These are phyloP conservation scores for Mycena kentingensis DNA, from an alignment of 768 basidiomycete genomes.

Conservation along the genomic window DNA sequence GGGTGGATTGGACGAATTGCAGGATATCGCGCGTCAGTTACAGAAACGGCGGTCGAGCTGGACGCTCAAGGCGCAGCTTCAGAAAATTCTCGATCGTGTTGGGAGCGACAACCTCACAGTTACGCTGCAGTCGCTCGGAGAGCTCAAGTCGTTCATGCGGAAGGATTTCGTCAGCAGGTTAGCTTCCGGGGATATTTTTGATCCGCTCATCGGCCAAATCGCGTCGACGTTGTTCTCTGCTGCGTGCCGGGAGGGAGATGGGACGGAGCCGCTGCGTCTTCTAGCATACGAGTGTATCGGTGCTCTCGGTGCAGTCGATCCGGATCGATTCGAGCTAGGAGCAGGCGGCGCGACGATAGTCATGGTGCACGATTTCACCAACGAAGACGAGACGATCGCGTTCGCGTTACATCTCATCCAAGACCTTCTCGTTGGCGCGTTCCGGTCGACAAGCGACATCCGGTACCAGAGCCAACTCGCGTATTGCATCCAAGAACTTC, in stretches of 20 bases:
- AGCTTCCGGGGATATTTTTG: conserved; percentile 85
- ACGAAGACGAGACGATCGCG: conserved; percentile 69
- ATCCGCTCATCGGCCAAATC: conserved; percentile 69
- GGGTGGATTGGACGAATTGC: conserved; percentile 67
- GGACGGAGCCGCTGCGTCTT: conserved; percentile 62
- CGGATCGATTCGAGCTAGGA: conserved; percentile 81
- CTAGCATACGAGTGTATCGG: conserved; percentile 90
- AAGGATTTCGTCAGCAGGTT: conserved; percentile 57
- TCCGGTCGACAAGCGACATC: conserved; percentile 92
- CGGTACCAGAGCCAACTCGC: conserved; percentile 88
- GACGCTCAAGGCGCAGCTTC: conserved; percentile 56
- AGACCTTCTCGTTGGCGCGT: conserved; percentile 85
- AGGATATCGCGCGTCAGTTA: conserved; percentile 43
- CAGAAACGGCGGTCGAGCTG: conserved; percentile 47
- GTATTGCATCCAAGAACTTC: conserved; percentile 88
- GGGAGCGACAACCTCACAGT: conserved; percentile 82
- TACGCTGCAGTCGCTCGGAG: conserved; percentile 68
- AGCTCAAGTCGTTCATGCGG: conserved; percentile 72
- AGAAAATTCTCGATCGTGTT: conserved; percentile 71
- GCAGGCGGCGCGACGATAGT: conserved; percentile 64
- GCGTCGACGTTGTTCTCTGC: conserved; percentile 67
- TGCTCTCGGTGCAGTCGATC: conserved; percentile 90
- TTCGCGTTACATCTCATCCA: conserved; percentile 88
- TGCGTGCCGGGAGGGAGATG: conserved; percentile 79
- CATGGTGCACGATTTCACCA: conserved; percentile 77